These are phyloP conservation scores for Ophiostoma angusticollis DNA, from an alignment of 2,329 filamentous ascomycete genomes.

Conservation along the genomic window DNA sequence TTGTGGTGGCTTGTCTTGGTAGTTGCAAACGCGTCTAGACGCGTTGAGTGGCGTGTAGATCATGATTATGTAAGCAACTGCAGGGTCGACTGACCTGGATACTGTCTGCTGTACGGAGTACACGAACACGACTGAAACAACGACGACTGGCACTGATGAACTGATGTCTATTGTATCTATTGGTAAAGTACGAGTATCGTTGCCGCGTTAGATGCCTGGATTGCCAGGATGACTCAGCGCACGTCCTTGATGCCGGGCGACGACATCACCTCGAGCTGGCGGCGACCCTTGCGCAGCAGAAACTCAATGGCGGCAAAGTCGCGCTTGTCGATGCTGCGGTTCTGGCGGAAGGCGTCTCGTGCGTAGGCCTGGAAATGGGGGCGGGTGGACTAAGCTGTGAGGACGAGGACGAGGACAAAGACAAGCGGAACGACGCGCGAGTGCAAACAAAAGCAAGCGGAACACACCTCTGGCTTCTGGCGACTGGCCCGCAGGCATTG, in stretches of 20 bases:
- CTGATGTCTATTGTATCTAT: too few relatives aligned
- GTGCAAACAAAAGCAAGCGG: slow-evolving; percentile 6
- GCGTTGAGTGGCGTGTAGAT: too few relatives aligned
- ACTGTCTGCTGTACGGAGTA: too few relatives aligned
- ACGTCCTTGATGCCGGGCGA: slow-evolving; percentile 71
- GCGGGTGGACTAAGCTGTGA: slow-evolving; percentile 34
- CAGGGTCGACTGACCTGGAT: too few relatives aligned
- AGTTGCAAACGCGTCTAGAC: too few relatives aligned
- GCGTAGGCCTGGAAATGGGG: slow-evolving; percentile 51
- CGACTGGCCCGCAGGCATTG: slow-evolving; percentile 70
- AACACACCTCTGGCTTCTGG: slow-evolving; percentile 59
- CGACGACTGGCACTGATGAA: too few relatives aligned
- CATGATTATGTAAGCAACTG: too few relatives aligned
- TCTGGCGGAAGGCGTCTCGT: slow-evolving; percentile 64
- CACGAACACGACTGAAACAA: too few relatives aligned
- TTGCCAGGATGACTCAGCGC: too few relatives aligned
- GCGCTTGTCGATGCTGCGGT: slow-evolving; percentile 58
- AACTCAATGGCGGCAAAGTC: slow-evolving; percentile 82
- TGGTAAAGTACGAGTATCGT: too few relatives aligned
- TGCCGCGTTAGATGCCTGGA: too few relatives aligned
- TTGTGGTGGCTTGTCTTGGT: too few relatives aligned
- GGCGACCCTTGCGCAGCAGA: slow-evolving; percentile 64
- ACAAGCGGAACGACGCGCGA: neutral
- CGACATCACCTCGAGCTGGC: slow-evolving; percentile 73
- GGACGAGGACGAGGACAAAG: neutral